phyloP scores from a whole-genome alignment of 208 protist genomes.

The Trypanosoma melophagium region DNA sequence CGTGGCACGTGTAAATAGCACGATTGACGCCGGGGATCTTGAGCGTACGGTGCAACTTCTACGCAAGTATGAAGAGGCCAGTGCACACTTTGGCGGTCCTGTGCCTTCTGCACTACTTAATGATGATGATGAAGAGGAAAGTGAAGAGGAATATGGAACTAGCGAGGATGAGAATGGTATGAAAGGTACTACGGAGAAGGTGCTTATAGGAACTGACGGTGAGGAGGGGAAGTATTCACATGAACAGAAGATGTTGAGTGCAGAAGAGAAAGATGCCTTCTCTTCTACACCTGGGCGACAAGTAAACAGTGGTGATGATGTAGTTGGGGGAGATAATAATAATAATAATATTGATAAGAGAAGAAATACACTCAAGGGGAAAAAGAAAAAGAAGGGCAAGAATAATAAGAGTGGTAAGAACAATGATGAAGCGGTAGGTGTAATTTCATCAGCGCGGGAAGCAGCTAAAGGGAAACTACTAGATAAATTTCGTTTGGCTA shows the following conservation, averaged over 20 bases:
- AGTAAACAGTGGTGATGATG: no score
- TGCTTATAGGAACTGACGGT: no score
- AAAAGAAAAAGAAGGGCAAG: background rate
- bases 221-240: no score
- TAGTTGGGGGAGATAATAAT: background rate
- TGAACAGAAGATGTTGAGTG: no score
- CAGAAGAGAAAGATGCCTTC: no score
- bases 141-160: background rate
- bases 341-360: conserved; percentile 1
- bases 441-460: conserved; percentile 33
- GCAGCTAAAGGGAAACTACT: conserved; percentile 34
- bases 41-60: conserved; percentile 56
- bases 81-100: conserved; percentile 27
- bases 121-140: background rate
- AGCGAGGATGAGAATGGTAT: background rate
- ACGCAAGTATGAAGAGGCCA: conserved; percentile 62
- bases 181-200: no score
- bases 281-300: no score
- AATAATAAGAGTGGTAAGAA: background rate
- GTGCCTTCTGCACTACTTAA: background rate
- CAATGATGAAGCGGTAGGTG: conserved; percentile 4
- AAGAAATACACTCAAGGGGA: background rate
- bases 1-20: conserved; percentile 29
- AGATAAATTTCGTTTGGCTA: conserved; percentile 28
- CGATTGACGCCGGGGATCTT: conserved; percentile 45